Conservation (phyloP, 768 basidiomycete species). For the Leucogyrophana mollusca region DNA sequence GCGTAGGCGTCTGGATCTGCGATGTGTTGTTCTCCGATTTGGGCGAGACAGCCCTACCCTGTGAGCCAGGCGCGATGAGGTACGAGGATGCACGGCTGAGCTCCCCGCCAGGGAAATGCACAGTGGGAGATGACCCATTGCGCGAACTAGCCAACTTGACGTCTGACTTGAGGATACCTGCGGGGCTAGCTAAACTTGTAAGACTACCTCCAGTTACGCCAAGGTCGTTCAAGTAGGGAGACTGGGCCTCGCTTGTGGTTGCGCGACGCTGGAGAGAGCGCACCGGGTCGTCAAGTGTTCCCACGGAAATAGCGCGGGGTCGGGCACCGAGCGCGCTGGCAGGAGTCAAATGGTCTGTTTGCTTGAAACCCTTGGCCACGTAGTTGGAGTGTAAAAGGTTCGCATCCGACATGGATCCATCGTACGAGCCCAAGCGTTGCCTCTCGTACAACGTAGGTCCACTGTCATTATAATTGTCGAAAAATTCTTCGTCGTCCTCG, state of each 20-base stretch:
- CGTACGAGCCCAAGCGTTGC: conserved; percentile 64
- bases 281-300: conserved; percentile 78
- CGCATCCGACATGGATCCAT: conserved; percentile 48
- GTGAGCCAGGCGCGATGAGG: conserved; percentile 63
- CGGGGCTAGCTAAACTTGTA: conserved; percentile 23
- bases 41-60: conserved; percentile 79
- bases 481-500: conserved; percentile 76
- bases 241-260: conserved; percentile 53
- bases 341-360: conserved; percentile 62
- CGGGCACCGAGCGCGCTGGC: conserved; percentile 43
- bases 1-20: conserved; percentile 89
- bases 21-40: conserved; percentile 67
- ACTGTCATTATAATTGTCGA: conserved; percentile 58
- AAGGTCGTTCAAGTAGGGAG: conserved; percentile 58
- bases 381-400: conserved; percentile 56
- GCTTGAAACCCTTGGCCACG: conserved; percentile 73
- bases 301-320: conserved; percentile 87
- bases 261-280: conserved; percentile 68
- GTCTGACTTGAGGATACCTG: conserved; percentile 59
- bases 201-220: conserved; percentile 34
- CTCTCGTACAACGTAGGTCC: conserved; percentile 38
- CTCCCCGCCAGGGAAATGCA: conserved; percentile 72
- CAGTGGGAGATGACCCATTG: conserved; percentile 42
- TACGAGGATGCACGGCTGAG: conserved; percentile 62
- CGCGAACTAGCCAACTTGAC: conserved; percentile 46